phyloP scores from a whole-genome alignment of 1,284 basidiomycete species.

The Irpex sp. region DNA sequence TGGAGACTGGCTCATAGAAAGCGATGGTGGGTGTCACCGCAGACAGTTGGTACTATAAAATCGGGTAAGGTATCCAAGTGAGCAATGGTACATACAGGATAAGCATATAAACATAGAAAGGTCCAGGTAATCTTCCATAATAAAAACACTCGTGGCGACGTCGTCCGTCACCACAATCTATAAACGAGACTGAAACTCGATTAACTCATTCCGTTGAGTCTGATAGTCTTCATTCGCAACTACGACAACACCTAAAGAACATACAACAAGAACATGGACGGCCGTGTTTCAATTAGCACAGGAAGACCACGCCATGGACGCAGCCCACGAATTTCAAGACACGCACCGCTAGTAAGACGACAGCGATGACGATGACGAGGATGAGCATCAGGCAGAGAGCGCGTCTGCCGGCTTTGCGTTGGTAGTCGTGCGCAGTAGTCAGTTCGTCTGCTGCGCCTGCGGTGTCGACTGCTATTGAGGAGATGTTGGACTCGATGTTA shows the following conservation, averaged over 20 bases:
- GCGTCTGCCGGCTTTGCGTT: constrained; percentile 87
- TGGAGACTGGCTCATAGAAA: too few species aligned
- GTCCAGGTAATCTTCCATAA: background rate
- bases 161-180: too few species aligned
- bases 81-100: background rate
- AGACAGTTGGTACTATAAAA: background rate
- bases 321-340: constrained; percentile 12
- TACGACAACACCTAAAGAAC: background rate
- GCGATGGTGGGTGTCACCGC: too few species aligned
- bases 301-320: constrained; percentile 1
- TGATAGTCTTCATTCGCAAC: background rate
- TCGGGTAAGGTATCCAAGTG: background rate
- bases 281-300: background rate
- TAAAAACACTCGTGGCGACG: too few species aligned
- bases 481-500: constrained; percentile 95
- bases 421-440: constrained; percentile 88
- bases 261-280: background rate
- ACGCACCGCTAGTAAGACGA: constrained; percentile 90
- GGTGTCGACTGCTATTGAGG: constrained; percentile 81
- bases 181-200: too few species aligned
- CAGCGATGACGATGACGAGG: constrained; percentile 79
- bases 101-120: constrained; percentile 1
- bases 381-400: constrained; percentile 89
- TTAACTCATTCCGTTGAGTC: too few species aligned
- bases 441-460: constrained; percentile 84